Percentiles rank a stretch among this genome's conserved stretches.
These are phyloP conservation scores for Candida vaughaniae DNA, from an alignment of 805 yeast genomes.

Conservation along the genomic window DNA sequence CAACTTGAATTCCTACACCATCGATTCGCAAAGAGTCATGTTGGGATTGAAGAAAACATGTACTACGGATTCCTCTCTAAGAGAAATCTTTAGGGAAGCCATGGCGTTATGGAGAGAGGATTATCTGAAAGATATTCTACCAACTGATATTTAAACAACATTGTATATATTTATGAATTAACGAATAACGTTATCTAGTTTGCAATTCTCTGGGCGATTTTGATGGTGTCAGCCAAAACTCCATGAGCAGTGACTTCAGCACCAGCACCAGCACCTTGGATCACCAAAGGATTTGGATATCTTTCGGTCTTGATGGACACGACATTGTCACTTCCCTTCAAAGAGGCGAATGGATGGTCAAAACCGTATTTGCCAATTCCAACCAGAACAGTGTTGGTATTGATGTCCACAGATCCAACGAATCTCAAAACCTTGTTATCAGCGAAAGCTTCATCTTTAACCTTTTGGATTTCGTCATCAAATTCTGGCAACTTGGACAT, in stretches of 20 bases:
- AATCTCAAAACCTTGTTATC: slow-evolving; percentile 89
- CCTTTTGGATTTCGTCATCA: slow-evolving; percentile 73
- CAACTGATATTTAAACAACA: slow-evolving; percentile 12
- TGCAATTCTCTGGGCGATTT: slow-evolving; percentile 84
- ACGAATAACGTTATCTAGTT: slow-evolving; percentile 19
- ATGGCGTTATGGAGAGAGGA: slow-evolving; percentile 18
- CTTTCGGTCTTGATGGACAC: slow-evolving; percentile 89
- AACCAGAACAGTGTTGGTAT: slow-evolving; percentile 68
- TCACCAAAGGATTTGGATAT: slow-evolving; percentile 86
- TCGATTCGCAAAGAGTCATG: slow-evolving; percentile 76
- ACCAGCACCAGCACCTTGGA: slow-evolving; percentile 98
- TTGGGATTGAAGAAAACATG: slow-evolving; percentile 64
- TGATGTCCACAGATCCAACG: slow-evolving; percentile 86
- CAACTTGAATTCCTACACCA: slow-evolving; percentile 25
- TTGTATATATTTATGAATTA: neutral
- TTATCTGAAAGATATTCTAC: slow-evolving; percentile 15
- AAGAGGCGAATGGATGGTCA: slow-evolving; percentile 93
- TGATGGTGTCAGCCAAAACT: slow-evolving; percentile 89
- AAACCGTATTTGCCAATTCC: slow-evolving; percentile 84
- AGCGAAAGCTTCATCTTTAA: slow-evolving; percentile 77
- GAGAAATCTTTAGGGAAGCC: slow-evolving; percentile 59
- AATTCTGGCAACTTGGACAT: slow-evolving; percentile 76
- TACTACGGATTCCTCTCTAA: slow-evolving; percentile 46
- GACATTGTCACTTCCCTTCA: slow-evolving; percentile 95
- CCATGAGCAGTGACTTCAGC: slow-evolving; percentile 73